Conservation (phyloP, 73 alveolate species). For the Tetrahymena malaccensis region DNA sequence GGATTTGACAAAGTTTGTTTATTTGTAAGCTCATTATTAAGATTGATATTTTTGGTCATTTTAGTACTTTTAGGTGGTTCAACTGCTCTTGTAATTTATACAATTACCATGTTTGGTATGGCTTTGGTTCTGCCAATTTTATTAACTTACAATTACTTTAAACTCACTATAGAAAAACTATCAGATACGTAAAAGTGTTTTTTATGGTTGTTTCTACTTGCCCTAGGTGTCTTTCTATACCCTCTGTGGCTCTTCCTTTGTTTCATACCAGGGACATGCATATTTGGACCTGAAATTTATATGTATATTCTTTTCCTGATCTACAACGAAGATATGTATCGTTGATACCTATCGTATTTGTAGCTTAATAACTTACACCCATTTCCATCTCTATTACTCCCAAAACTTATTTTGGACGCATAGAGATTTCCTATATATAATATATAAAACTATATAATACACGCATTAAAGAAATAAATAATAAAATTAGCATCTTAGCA, state of each 20-base stretch:
- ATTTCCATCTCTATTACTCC: not conserved
- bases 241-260: not conserved
- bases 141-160: not conserved
- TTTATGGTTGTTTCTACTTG: not conserved
- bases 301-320: not conserved
- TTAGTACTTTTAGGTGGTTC: not conserved
- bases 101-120: not conserved
- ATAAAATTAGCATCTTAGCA: not conserved
- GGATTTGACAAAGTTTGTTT: not conserved
- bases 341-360: not conserved
- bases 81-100: not conserved
- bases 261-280: not conserved
- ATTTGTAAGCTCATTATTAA: not conserved
- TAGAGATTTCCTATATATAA: not conserved
- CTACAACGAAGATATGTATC: not conserved
- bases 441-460: too few species aligned
- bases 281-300: not conserved
- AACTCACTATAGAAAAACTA: not conserved
- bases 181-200: not conserved
- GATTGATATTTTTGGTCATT: not conserved
- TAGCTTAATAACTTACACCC: not conserved
- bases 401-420: not conserved
- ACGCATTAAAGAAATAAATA: not conserved
- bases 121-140: not conserved
- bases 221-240: not conserved